A percentile compares a stretch with the other conserved stretches of the same genome.
These are phyloP conservation scores for Xylogone sp. DNA, from an alignment of 2,329 filamentous ascomycete genomes.

Conservation along the genomic window DNA sequence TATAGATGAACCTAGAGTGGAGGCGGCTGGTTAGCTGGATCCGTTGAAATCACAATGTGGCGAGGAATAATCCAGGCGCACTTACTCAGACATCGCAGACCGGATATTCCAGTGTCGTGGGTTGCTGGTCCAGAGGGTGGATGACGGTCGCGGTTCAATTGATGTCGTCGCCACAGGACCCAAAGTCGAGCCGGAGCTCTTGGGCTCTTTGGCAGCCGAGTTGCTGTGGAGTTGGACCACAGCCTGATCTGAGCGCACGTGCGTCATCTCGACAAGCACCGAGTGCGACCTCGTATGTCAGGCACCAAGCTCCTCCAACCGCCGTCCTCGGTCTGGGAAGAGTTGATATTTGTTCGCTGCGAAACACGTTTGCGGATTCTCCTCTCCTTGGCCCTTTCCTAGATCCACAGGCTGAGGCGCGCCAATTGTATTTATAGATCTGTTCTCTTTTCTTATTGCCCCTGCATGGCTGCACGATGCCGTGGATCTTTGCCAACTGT, in stretches of 20 bases:
- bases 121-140: not conserved
- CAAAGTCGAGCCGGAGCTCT: not conserved
- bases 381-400: too few relatives aligned
- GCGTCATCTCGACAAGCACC: not conserved
- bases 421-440: too few relatives aligned
- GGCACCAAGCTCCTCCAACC: not conserved
- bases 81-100: slow-evolving; percentile 1
- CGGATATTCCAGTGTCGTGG: not conserved
- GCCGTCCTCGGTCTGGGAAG: too few relatives aligned
- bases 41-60: not conserved
- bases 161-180: not conserved
- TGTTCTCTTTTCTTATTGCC: too few relatives aligned
- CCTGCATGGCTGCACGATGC: too few relatives aligned
- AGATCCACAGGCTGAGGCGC: too few relatives aligned
- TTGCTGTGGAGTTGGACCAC: slow-evolving; percentile 54
- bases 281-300: not conserved
- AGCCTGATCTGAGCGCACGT: slow-evolving; percentile 19
- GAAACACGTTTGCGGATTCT: too few relatives aligned
- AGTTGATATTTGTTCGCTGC: too few relatives aligned
- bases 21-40: not conserved
- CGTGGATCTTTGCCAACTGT: too few relatives aligned
- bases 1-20: slow-evolving; percentile 46
- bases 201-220: slow-evolving; percentile 58
- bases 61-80: not conserved
- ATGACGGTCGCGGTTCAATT: not conserved